Evolutionary conservation across 805 yeast genomes (phyloP), one percentile per base, ranked within the genome.

Genomic region (Zygotorulaspora florentina): DNA sequence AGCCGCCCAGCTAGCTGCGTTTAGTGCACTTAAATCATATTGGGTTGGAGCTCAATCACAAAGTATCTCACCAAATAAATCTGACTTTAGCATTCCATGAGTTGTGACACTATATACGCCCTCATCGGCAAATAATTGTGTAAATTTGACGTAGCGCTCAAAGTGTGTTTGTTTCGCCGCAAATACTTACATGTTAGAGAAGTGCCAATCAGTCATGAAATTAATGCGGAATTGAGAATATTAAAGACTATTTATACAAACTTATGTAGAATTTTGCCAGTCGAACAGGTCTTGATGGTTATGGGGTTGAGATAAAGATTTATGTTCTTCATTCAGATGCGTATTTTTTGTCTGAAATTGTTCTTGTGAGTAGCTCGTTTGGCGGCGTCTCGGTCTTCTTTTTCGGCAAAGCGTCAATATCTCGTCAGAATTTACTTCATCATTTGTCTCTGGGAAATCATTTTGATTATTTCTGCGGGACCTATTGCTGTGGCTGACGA

Each of bases 201-300:
- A 4, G 7, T 20, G 7, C 7, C 4, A 20, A 20, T 4, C 25
- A 20, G 7, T 20, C 25, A 7, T 5, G 4, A 5, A 7, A 20
- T 20, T 20, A 7, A 20, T 20, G 25, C 25, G 7, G 25, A 20
- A 20, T 20, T 20, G 7, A 20, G 4, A 29, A 29, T 5, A 4
- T 3, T 4, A 12, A 3, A 29, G 33, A 29, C n/a, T 29, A 13
- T 8, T 9, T 12, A 29, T 13, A 33, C 20, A 33, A 6, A 13
- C 17, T 25, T 31, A 53, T 20, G 48, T 53, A 15, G 57, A 49
- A 35, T 54, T 54, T 44, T 54, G 57, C 57, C 57, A 54, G 23
- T 48, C 44, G 43, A 51, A 54, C 36, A 54, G 23, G 41, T 54
- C 54, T 10, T 46, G 36, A 5, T 13, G 16, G 20, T 33, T 33